Evolutionary conservation across 2,329 filamentous ascomycete genomes (phyloP).

Genomic region (Metarhizium robertsii): DNA sequence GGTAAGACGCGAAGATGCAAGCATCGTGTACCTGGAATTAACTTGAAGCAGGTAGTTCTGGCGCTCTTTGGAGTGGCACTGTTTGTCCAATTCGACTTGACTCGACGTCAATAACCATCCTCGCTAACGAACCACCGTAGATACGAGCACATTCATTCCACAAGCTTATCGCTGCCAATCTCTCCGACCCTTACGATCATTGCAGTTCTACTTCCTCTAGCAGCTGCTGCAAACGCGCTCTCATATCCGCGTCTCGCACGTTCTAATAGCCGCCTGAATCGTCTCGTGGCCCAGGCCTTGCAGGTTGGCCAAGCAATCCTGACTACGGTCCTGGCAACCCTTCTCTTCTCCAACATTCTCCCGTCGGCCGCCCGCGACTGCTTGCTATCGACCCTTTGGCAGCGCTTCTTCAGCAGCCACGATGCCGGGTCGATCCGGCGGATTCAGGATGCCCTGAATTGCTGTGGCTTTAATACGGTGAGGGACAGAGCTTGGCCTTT

Average conservation of each 20-base stretch:
- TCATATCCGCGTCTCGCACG: not conserved
- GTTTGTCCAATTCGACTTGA: not conserved
- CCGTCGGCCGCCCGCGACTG: conserved; percentile 9
- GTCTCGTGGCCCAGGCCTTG: not conserved
- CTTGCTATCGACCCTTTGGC: conserved; percentile 12
- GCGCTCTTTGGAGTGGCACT: not conserved
- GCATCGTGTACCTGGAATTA: not conserved
- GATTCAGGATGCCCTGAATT: conserved; percentile 54
- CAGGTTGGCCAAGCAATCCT: conserved; percentile 7
- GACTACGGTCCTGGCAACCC: conserved; percentile 9
- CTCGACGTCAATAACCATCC: not conserved
- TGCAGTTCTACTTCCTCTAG: conserved; percentile 1
- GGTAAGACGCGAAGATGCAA: no score
- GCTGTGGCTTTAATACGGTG: conserved; percentile 50
- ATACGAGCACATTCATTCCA: conserved; percentile 2
- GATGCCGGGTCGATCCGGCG: conserved; percentile 36
- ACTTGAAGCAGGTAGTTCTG: not conserved
- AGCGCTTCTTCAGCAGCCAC: conserved; percentile 23
- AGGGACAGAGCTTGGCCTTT: conserved; percentile 51
- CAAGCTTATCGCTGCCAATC: conserved; percentile 3
- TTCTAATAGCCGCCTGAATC: not conserved
- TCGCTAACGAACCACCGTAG: not conserved
- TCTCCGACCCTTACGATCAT: conserved; percentile 1
- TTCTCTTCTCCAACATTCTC: conserved; percentile 10
- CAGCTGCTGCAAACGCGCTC: not conserved